Conservation (phyloP, 805 yeast genomes). For the Sporopachydermia quercuum region DNA sequence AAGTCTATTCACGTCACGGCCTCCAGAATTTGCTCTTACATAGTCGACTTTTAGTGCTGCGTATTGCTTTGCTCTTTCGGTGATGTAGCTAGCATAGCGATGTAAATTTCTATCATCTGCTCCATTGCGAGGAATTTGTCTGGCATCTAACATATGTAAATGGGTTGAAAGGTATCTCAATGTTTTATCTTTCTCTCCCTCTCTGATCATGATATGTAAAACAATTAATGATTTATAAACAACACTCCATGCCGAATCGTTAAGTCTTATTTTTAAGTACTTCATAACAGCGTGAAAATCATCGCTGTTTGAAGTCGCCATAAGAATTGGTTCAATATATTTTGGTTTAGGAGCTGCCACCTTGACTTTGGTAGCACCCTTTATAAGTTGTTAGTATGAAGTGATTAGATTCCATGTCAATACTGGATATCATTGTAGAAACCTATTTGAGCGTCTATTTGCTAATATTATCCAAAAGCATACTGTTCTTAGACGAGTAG, state of each 20-base stretch:
- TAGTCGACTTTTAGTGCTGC: conserved; percentile 55
- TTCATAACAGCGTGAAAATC: conserved; percentile 57
- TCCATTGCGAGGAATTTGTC: conserved; percentile 15
- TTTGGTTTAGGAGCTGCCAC: conserved; percentile 74
- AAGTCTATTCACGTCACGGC: conserved; percentile 40
- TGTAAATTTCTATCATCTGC: conserved; percentile 41
- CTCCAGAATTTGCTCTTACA: conserved; percentile 47
- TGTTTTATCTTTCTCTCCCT: conserved; percentile 72
- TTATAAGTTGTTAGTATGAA: conserved; percentile 6
- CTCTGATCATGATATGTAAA: conserved; percentile 80
- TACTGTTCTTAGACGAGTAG: too few relatives aligned
- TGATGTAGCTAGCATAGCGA: conserved; percentile 60
- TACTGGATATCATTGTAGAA: too few relatives aligned
- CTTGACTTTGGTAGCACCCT: conserved; percentile 60
- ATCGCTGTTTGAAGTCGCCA: conserved; percentile 22
- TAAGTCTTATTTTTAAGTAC: conserved; percentile 43
- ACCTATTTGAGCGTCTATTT: too few relatives aligned
- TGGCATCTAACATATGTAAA: conserved; percentile 35
- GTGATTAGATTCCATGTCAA: too few relatives aligned
- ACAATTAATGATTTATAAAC: conserved; percentile 78
- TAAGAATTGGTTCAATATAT: conserved; percentile 66
- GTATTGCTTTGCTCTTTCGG: conserved; percentile 54
- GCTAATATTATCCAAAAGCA: too few relatives aligned
- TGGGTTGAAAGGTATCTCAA: conserved; percentile 40
- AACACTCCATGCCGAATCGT: conserved; percentile 70